These are phyloP conservation scores for Beta corolliflora DNA, from an alignment of 179 eudicot species.

Conservation along the genomic window DNA sequence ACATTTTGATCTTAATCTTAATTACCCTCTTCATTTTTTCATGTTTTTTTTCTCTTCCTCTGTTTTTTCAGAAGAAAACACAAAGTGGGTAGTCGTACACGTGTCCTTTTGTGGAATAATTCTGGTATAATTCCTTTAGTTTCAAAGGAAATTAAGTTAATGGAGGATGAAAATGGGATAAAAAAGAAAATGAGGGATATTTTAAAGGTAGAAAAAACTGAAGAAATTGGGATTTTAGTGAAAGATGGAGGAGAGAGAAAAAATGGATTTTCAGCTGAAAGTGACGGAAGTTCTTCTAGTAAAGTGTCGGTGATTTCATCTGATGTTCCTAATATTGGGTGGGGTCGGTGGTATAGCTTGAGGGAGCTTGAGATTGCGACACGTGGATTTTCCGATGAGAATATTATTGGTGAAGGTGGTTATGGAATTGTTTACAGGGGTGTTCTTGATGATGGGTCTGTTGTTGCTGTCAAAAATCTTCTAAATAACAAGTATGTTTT, in stretches of 20 bases:
- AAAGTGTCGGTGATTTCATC: constrained; percentile 42
- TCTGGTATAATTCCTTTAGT: constrained; percentile 61
- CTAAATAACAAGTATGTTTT: constrained; percentile 76
- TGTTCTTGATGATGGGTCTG: constrained; percentile 75
- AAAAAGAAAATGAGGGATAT: constrained; percentile 35
- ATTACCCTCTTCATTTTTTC: constrained; percentile 25
- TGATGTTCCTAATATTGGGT: constrained; percentile 55
- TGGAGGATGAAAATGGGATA: constrained; percentile 32
- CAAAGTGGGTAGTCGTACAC: constrained; percentile 31
- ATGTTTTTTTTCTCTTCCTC: constrained; percentile 30
- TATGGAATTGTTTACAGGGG: constrained; percentile 87
- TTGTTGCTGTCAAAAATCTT: constrained; percentile 83
- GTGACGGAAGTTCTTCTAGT: constrained; percentile 52
- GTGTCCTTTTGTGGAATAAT: constrained; percentile 33
- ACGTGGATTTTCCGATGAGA: constrained; percentile 56
- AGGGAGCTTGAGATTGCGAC: constrained; percentile 85
- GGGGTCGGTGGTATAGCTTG: constrained; percentile 89
- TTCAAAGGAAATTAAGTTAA: constrained; percentile 32
- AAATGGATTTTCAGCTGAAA: constrained; percentile 24
- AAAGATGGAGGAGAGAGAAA: constrained; percentile 15
- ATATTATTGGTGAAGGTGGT: constrained; percentile 93
- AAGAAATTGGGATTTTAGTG: constrained; percentile 35
- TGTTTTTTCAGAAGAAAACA: constrained; percentile 37
- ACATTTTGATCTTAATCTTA: constrained; percentile 37
- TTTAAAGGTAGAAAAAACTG: constrained; percentile 27